Base-by-base conservation (phyloP, 768 basidiomycete species). In the Russula foetens region DNA sequence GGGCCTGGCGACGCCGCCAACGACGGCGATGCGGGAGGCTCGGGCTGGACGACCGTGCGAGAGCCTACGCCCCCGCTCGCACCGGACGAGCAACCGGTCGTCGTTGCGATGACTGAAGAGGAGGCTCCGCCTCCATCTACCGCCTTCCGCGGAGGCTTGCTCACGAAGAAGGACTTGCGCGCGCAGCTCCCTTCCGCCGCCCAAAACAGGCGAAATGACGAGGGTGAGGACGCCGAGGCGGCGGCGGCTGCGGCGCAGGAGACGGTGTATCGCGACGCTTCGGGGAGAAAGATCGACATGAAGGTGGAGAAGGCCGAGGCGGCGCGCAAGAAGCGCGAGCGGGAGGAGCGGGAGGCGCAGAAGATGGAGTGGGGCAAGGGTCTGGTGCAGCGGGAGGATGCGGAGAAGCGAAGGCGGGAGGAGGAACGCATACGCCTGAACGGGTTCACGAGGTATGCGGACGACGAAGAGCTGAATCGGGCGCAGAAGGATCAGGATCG, bases 351-450 rank as follows among this genome's bases (percentile, higher is more conserved):
- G 69, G 92, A 96, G 69, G 88, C 88, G 52, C 76, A 82, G 70
- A 95, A 92, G 76, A 93, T 96, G 91, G 91, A 96, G 71, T 98
- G 97, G 97, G 93, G 92, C 0, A 98, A 96, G 73, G 97, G 97
- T 31, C 69, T 98, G 38, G 88, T 93, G 41, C 97, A 98, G 75
- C 76, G 85, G 61, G 87, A 90, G 24, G 89, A 94, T 61, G 75
- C 79, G 54, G 90, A 94, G 73, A 81, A 80, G 69, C 75, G 77
- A 69, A 81, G 74, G 68, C 68, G 72, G 59, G 84, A 92, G 59
- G 70, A 90, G 68, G 86, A 90, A 71, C 84, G 82, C 66, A 84
- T 87, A 72, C 80, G 76, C 60, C 75, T 74, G 14, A 79, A 77
- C 60, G 80, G 84, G 19, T 87, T 98, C 63, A 88, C 92, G 7